phyloP scores from a whole-genome alignment of 768 basidiomycete species.

The Leccinum broughii region DNA sequence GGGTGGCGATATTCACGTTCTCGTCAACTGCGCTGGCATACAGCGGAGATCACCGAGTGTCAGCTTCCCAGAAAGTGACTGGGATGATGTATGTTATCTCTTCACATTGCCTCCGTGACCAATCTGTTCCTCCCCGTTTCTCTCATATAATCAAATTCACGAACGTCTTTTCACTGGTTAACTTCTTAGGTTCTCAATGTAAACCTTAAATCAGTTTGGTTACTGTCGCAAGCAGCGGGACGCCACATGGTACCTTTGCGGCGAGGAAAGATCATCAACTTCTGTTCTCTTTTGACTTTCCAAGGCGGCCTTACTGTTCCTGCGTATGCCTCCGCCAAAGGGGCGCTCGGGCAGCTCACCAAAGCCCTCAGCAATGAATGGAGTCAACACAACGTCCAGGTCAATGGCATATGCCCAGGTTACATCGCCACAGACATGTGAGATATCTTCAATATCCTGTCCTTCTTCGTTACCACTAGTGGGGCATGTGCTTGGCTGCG shows the following conservation, averaged over 20 bases:
- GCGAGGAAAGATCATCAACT: constrained; percentile 73
- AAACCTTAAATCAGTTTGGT: constrained; percentile 86
- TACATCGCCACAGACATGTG: constrained; percentile 91
- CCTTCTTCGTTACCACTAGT: constrained; percentile 3
- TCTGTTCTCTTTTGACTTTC: constrained; percentile 53
- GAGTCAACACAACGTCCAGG: constrained; percentile 84
- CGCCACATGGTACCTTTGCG: constrained; percentile 80
- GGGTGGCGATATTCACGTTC: constrained; percentile 57
- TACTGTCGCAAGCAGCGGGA: constrained; percentile 84
- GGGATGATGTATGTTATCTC: constrained; percentile 62
- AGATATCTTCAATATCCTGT: constrained; percentile 25
- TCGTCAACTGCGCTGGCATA: constrained; percentile 71
- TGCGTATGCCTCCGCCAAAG: constrained; percentile 91
- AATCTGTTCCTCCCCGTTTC: constrained; percentile 5
- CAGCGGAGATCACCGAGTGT: constrained; percentile 61
- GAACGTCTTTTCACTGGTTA: constrained; percentile 11
- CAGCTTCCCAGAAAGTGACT: constrained; percentile 64
- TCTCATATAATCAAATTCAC: constrained; percentile 10
- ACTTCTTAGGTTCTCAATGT: constrained; percentile 69
- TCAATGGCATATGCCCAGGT: constrained; percentile 86
- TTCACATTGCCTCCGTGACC: constrained; percentile 27
- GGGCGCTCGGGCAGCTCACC: constrained; percentile 80
- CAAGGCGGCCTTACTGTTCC: constrained; percentile 73
- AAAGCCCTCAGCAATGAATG: constrained; percentile 94
- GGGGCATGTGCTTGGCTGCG: constrained; percentile 2